Conservation (phyloP, 1,139 yeast genomes). For the Hansenula anomala region DNA sequence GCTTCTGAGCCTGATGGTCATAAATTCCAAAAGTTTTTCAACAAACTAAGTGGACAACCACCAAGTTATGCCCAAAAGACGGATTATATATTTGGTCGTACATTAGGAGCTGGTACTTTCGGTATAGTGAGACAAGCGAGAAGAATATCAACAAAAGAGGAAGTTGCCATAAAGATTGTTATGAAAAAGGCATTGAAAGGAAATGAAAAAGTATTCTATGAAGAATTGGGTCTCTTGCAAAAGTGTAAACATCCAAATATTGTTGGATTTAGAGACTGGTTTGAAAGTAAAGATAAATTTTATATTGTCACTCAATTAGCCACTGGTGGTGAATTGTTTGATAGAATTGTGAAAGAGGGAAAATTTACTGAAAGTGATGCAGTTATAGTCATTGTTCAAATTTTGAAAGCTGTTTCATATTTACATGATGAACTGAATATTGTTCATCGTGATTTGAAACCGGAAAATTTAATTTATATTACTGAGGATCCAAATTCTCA, state of each 20-base stretch:
- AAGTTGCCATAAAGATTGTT: constrained; percentile 84
- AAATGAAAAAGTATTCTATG: constrained; percentile 64
- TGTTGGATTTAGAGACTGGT: constrained; percentile 82
- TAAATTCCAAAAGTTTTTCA: constrained; percentile 26
- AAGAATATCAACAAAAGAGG: constrained; percentile 50
- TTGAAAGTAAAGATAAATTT: constrained; percentile 76
- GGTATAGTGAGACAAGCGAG: constrained; percentile 84
- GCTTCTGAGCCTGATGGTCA: constrained; percentile 22
- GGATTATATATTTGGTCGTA: constrained; percentile 67
- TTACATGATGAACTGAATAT: constrained; percentile 62
- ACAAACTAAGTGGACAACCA: constrained; percentile 71
- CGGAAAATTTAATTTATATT: constrained; percentile 77
- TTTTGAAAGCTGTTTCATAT: constrained; percentile 69
- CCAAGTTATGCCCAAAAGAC: constrained; percentile 58
- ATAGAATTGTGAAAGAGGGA: constrained; percentile 71
- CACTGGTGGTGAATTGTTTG: constrained; percentile 89
- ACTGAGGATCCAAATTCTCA: constrained; percentile 50
- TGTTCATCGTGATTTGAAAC: constrained; percentile 89
- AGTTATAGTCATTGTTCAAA: constrained; percentile 59
- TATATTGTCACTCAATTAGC: constrained; percentile 75
- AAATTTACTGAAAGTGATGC: constrained; percentile 86
- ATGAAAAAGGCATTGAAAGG: constrained; percentile 78
- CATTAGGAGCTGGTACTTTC: constrained; percentile 88
- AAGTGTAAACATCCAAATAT: constrained; percentile 74
- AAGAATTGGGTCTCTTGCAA: constrained; percentile 67